phyloP scores from a whole-genome alignment of 306 rosid genomes.

The Prunus mongolica region DNA sequence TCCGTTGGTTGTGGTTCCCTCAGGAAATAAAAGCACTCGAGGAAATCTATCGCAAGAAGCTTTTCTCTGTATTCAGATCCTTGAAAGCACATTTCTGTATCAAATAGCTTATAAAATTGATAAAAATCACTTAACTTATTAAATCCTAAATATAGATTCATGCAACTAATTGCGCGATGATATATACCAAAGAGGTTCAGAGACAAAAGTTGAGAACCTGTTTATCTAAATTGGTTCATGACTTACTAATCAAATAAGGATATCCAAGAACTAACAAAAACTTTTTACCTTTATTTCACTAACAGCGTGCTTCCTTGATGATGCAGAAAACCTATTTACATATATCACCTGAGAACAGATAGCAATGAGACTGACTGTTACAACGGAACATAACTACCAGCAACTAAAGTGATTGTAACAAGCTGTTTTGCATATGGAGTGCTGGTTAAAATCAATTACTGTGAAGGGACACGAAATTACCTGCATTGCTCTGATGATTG shows the following conservation, averaged over 20 bases:
- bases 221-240: conserved; percentile 13
- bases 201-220: conserved; percentile 1
- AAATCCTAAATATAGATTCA: neutral
- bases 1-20: conserved; percentile 98
- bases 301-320: conserved; percentile 80
- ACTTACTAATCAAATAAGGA: neutral
- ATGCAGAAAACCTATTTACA: conserved; percentile 71
- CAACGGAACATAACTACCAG: neutral
- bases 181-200: neutral
- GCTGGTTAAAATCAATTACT: neutral
- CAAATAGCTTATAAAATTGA: conserved; percentile 83
- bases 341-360: conserved; percentile 72
- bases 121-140: conserved; percentile 18
- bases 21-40: conserved; percentile 87
- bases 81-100: conserved; percentile 89
- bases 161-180: neutral
- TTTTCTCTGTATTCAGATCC: conserved; percentile 98
- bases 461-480: conserved; percentile 38
- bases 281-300: conserved; percentile 90
- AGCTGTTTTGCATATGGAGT: neutral
- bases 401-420: conserved; percentile 3
- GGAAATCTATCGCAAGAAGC: conserved; percentile 85
- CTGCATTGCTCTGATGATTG: conserved; percentile 99
- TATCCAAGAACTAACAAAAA: conserved; percentile 33
- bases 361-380: neutral